Base-by-base conservation (phyloP, 148 eudicot species). In the Silene latifolia region DNA sequence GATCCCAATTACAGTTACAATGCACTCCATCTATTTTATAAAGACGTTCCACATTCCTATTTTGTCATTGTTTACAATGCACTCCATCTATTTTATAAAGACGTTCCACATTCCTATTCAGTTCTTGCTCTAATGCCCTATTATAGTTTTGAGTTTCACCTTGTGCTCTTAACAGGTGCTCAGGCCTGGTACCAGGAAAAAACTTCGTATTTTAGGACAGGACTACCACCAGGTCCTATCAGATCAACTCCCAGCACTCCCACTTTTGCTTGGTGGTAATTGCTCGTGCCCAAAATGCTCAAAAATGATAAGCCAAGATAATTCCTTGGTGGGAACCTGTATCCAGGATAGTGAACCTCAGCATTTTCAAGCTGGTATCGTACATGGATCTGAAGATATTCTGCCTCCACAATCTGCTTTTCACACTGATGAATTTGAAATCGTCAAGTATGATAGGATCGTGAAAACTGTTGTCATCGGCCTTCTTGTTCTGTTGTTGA, bases 221-320 rank as follows among this genome's bases (percentile, higher is more conserved):
- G 80, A 89, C 85, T 87, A 85, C 76, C 78, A 24, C 46, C 74
- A 75, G 76, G 70, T 81, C 64, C 78, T 89, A 4, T 81, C 82
- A 20, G 82, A 83, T 72, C 80, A 63, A 79, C 81, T 89, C 64
- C 66, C 83, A 74, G 53, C 72, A 25, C 69, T 83, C 63, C 93
- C 93, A 24, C 70, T 83, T 25, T 86, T 83, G 74, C 87, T 89
- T 2, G 93, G 89, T 17, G 90, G 90, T 57, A 79, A 81, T 7
- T 89, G 90, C 79, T 71, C 79, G 3, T 89, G 93, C 81, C 71
- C 78, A 27, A 89, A 72, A 70, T 89, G 93, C 63, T 61, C 80
- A 56, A 66, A 71, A 18, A 14, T 15, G 20, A 63, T 18, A 3
- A 64, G 56, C 25, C 72, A 51, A 63, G 76, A 62, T 46, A 57